phyloP scores from a whole-genome alignment of 129 eudicot genomes.

The Pseudognaphalium luteoalbum region DNA sequence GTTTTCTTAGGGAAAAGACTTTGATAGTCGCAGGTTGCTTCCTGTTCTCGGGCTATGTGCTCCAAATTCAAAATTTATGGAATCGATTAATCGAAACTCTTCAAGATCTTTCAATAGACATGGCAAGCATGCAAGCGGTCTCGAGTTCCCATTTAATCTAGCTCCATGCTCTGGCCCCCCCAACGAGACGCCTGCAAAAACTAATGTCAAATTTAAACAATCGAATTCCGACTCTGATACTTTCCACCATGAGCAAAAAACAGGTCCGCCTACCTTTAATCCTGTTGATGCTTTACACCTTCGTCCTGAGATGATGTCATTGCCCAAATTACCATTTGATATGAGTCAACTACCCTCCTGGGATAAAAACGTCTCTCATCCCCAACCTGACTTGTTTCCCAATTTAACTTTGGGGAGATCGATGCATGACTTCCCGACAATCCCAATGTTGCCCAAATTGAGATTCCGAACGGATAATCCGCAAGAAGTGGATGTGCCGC shows the following conservation, averaged over 20 bases:
- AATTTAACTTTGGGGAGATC: constrained; percentile 63
- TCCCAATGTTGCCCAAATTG: constrained; percentile 66
- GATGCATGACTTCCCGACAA: constrained; percentile 39
- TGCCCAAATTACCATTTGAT: constrained; percentile 70
- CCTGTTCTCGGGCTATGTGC: constrained; percentile 91
- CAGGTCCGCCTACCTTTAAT: constrained; percentile 37
- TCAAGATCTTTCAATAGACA: constrained; percentile 49
- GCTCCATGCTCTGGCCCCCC: constrained; percentile 37
- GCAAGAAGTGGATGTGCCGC: constrained; percentile 49
- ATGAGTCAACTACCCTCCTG: constrained; percentile 52
- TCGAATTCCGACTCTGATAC: constrained; percentile 36
- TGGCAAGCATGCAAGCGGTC: constrained; percentile 39
- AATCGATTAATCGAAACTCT: constrained; percentile 43
- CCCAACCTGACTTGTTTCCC: constrained; percentile 59
- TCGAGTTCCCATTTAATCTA: constrained; percentile 57
- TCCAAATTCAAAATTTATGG: constrained; percentile 71
- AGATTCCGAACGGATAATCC: constrained; percentile 42
- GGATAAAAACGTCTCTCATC: constrained; percentile 33
- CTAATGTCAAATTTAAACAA: constrained; percentile 34
- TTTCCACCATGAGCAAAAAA: constrained; percentile 34
- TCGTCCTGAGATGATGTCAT: constrained; percentile 34
- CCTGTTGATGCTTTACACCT: constrained; percentile 32
- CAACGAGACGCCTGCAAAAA: constrained; percentile 40
- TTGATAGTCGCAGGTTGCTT: constrained; percentile 34
- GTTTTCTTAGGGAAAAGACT: constrained; percentile 29